Percentiles rank a stretch among this genome's conserved stretches.
Conservation (phyloP, 192 early-diverging fungal species). For the Thamnidium elegans region DNA sequence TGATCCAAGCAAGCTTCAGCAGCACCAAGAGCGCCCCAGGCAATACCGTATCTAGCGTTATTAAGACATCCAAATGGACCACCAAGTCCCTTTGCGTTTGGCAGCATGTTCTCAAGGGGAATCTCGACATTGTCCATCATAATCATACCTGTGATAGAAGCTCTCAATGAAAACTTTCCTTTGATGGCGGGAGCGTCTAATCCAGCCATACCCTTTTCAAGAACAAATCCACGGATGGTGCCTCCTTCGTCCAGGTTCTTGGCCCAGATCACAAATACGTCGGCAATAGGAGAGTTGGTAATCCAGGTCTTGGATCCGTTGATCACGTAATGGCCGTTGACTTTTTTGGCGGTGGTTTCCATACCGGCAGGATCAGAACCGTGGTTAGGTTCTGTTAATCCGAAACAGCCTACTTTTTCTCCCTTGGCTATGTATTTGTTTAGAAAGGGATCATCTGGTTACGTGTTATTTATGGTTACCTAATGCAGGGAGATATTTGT, state of each 20-base stretch:
- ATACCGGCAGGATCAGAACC: conserved; percentile 92
- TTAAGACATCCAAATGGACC: conserved; percentile 98
- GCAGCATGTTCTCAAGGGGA: conserved; percentile 87
- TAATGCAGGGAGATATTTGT: conserved; percentile 88
- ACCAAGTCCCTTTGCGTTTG: conserved; percentile 85
- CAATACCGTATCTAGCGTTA: conserved; percentile 95
- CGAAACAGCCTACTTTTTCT: conserved; percentile 88
- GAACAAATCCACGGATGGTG: conserved; percentile 90
- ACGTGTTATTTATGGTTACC: conserved; percentile 43
- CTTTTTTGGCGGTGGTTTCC: conserved; percentile 84
- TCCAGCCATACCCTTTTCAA: conserved; percentile 85
- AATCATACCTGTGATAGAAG: conserved; percentile 96
- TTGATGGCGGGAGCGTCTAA: conserved; percentile 85
- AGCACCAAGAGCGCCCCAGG: conserved; percentile 95
- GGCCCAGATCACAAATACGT: conserved; percentile 96
- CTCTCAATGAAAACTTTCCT: conserved; percentile 93
- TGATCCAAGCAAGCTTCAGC: conserved; percentile 88
- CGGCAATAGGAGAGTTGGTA: conserved; percentile 97
- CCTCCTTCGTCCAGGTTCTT: conserved; percentile 74
- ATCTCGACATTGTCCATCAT: conserved; percentile 98
- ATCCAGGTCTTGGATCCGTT: conserved; percentile 98
- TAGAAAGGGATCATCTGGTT: neutral
- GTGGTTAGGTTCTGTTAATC: conserved; percentile 97
- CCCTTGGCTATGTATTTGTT: conserved; percentile 65
- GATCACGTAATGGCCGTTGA: conserved; percentile 70